Evolutionary conservation across 352 stramenopile species (phyloP), one percentile per base, ranked within the genome.

Genomic region (Pythium dissotocum): DNA sequence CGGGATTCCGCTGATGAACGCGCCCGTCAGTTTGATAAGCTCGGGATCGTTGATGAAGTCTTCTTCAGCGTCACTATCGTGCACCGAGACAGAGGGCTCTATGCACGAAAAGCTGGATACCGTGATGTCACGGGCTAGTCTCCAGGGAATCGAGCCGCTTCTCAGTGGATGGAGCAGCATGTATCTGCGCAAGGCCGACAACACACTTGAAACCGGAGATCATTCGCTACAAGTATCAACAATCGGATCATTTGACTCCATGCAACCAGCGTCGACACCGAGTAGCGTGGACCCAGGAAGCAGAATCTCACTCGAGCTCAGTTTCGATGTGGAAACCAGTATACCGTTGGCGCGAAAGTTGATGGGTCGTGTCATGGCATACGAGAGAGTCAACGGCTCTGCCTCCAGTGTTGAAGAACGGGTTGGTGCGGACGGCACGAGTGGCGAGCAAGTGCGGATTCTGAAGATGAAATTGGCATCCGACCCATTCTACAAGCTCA

Each of bases 401-500:
- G 46, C 3, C 46, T 10, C 30, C 9, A 40, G 33, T 40, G 32
- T 13, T 3, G 51, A 55, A 12, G 13, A 42, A 28, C 21, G 32
- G 6, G 49, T 61, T 35, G 36, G 16, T 40, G 28, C 13, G 5
- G 18, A 70, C 38, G 51, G 3, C 30, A 4, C 53, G 14, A 32
- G 21, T 16, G 8, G 18, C 18, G 12, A 35, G 21, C 32, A 75
- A 21, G 32, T 66, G 5, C 57, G 49, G 18, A 21, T 26, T 18
- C 26, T 69, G 36, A 42, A 54, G 58, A 21, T 14, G 9, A 46
- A 30, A 14, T 14, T 76, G 24, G n/a, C 71, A 4, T 44, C 21
- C 4, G 65, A 82, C 54, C 65, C 67, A 1, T 66, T 85, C 12
- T 57, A 80, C 44, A 33, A 59, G 38, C 66, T 67, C 28, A 69